Evolutionary conservation across 169 alveolate species (phyloP), one percentile per base, ranked within the genome.

Genomic region (Toxoplasma gondii): DNA sequence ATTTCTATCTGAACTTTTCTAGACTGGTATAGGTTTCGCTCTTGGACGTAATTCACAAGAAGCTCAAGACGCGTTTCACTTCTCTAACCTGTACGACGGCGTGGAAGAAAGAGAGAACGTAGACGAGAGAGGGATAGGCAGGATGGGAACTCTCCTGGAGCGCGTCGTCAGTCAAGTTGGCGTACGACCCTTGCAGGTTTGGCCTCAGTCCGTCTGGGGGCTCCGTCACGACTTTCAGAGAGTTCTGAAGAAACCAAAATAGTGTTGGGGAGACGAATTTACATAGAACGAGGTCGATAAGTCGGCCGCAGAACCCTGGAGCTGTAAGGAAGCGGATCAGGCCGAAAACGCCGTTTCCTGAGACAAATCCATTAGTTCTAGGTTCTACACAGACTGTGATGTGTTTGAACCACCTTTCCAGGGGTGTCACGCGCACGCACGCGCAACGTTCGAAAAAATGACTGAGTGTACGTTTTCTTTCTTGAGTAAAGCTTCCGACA

Each of bases 171-270:
- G 97, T 95, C 94, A 98, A 95, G 95, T 97, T 97, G 19, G 98
- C 96, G 95, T 97, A 98, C 83, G 98, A 95, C 83, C 97, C 95
- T 93, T 97, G 97, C 98, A 98, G 96, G 96, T 98, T 98, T 86
- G 97, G 98, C 90, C 98, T 97, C 44, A 98, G 96, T n/a, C 99
- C 99, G 93, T 98, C 99, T 29, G 99, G 99, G 0, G 99, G 99
- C 95, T 98, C 99, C 27, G 99, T 98, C 34, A 98, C 99, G 83
- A 98, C 99, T 95, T 98, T 98, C 92, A 98, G 97, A 45, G 99
- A 97, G 91, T 97, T 96, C 96, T 98, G 98, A 36, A 54, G 29
- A 10, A 43, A 80, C 27, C 4, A 34, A 78, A 17, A n/a, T n/a
- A 7, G 58, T 49, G 4, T 49, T 49, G 38, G 81, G 19, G 5